Evolutionary conservation across 805 yeast genomes (phyloP), one percentile per base, ranked within the genome.

Genomic region (Candida easanensis): DNA sequence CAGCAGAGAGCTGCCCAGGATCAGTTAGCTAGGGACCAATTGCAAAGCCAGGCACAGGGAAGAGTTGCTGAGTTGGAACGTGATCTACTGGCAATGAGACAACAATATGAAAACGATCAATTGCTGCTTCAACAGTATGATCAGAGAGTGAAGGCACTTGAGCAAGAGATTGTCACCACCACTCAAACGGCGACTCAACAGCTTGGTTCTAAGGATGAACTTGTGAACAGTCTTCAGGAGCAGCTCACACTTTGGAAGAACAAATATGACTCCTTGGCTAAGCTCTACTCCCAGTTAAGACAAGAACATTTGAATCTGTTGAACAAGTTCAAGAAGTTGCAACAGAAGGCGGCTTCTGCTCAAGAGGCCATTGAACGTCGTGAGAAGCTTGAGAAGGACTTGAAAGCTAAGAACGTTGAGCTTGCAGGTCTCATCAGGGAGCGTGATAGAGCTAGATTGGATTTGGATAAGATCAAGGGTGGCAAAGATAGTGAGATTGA

Each of bases 191-290:
- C 90, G 0, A 73, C 79, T 28, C 84, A 80, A 57, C 95, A 88
- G 62, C 63, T 88, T 31, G 79, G 79, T 2, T 74, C 89, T 5
- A 88, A 85, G 55, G 88, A 86, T 52, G 93, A 87, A 49, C 82
- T 83, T 55, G 66, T 86, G 36, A 73, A 64, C 41, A 71, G 75
- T 41, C 61, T 88, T 36, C 88, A 84, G 56, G 90, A 86, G 41
- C 96, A 89, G 63, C 73, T 85, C 33, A 69, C 63, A 21, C 75
- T 77, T 48, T 90, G 96, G 96, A 80, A 86, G 49, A 78, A 77
- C 41, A 90, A 90, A 67, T 90, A 90, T 64, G 96, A 89, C 58
- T 76, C 93, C 0, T 72, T 90, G 49, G 97, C 97, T 5, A 88
- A 88, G 57, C 71, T 90, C 51, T 90, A 90, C 63, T 82, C 95